Conservation (phyloP, 1,139 yeast genomes). For the Wickerhamomyces sp. region DNA sequence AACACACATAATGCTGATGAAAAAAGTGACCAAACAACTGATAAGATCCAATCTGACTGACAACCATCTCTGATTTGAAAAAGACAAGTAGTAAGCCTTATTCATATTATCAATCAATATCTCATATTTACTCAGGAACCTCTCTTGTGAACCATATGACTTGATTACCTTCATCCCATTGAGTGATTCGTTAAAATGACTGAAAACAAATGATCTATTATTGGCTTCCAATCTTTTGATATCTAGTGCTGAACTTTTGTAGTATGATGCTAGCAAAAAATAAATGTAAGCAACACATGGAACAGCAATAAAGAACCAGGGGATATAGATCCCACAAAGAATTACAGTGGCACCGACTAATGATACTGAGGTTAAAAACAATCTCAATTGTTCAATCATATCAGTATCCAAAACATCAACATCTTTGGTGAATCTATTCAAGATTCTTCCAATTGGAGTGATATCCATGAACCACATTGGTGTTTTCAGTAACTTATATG, state of each 20-base stretch:
- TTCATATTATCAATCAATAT: slow-evolving; percentile 52
- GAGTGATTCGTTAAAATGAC: slow-evolving; percentile 67
- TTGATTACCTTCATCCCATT: slow-evolving; percentile 63
- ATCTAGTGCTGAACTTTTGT: slow-evolving; percentile 68
- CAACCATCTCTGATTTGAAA: slow-evolving; percentile 73
- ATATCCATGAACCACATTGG: slow-evolving; percentile 58
- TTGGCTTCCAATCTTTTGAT: slow-evolving; percentile 67
- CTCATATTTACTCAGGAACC: slow-evolving; percentile 45
- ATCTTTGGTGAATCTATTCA: slow-evolving; percentile 58
- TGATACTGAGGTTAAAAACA: slow-evolving; percentile 42
- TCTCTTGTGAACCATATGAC: slow-evolving; percentile 43
- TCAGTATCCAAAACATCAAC: slow-evolving; percentile 58
- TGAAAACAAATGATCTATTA: slow-evolving; percentile 64
- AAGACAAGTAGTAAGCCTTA: slow-evolving; percentile 56
- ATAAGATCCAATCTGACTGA: slow-evolving; percentile 52
- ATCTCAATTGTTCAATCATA: slow-evolving; percentile 46
- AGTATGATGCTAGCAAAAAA: slow-evolving; percentile 43
- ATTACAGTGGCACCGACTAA: slow-evolving; percentile 52
- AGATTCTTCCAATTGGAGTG: slow-evolving; percentile 56
- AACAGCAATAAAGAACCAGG: slow-evolving; percentile 63
- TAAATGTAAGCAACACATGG: slow-evolving; percentile 42
- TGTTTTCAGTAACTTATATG: slow-evolving; percentile 41
- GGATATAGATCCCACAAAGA: slow-evolving; percentile 60
- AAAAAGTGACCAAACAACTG: slow-evolving; percentile 40
- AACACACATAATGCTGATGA: slow-evolving; percentile 55